These are phyloP conservation scores for Paspalum vaginatum DNA, from an alignment of 176 grass and related monocot genomes.

Conservation along the genomic window DNA sequence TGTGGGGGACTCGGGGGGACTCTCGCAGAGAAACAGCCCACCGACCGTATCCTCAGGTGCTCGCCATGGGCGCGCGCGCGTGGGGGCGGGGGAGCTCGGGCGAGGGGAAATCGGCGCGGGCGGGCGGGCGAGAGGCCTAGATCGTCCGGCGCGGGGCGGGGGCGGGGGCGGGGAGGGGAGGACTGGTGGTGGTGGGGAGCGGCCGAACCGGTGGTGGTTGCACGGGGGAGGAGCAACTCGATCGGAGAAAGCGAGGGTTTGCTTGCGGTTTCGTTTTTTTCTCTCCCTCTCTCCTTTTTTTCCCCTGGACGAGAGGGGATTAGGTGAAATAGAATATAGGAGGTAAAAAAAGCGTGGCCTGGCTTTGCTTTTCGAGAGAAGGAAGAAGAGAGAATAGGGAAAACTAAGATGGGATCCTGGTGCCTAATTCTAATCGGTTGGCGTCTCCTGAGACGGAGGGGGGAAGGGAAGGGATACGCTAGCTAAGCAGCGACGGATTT, in stretches of 20 bases:
- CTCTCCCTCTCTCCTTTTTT: neutral
- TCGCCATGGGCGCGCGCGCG: slow-evolving; percentile 41
- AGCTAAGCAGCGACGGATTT: slow-evolving; percentile 3
- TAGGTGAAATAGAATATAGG: slow-evolving; percentile 39
- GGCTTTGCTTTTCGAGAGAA: neutral
- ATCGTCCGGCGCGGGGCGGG: slow-evolving; percentile 28
- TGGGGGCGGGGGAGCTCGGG: neutral
- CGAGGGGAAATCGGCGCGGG: slow-evolving; percentile 19
- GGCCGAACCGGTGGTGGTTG: slow-evolving; percentile 47
- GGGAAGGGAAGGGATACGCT: neutral
- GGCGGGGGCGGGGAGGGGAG: neutral
- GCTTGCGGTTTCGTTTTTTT: slow-evolving; percentile 18
- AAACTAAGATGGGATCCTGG: neutral
- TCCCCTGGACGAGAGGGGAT: slow-evolving; percentile 39
- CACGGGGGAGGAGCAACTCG: slow-evolving; percentile 49
- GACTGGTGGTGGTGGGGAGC: slow-evolving; percentile 39
- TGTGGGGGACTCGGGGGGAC: slow-evolving; percentile 54
- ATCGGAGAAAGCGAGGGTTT: slow-evolving; percentile 62
- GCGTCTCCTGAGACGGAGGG: neutral
- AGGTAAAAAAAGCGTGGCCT: neutral
- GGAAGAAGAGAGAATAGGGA: neutral
- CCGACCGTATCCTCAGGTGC: slow-evolving; percentile 59
- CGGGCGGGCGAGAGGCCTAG: slow-evolving; percentile 32
- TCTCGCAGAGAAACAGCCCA: slow-evolving; percentile 69
- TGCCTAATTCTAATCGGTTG: neutral